Base-by-base conservation (phyloP, 2,329 filamentous ascomycete genomes). In the Cercospora sp. region DNA sequence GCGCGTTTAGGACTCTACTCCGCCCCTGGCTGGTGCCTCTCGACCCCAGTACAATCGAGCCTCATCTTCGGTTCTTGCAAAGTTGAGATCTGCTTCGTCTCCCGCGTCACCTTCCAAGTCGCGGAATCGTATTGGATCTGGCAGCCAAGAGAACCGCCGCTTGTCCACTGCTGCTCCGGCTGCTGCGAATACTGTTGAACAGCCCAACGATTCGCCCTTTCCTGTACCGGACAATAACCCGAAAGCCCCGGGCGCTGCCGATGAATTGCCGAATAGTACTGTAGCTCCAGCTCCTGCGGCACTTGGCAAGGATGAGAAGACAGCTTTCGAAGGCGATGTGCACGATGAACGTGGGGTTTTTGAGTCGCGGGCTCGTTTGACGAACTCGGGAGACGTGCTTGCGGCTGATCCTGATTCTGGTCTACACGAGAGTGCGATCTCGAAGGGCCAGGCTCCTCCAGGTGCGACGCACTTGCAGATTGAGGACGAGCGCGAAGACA, bases 1-100 rank as follows among this genome's bases (percentile, higher is more conserved):
- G 55, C 55, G 55, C 32, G n/a, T 37, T 37, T 59, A 59, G 55
- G 55, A 59, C 32, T 37, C 32, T 59, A 37, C 32, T 37, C 28
- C 55, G 32, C n/a, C 55, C 32, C 55, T 30, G 55, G 55, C 55
- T 55, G 49, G 49, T 55, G 49, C 49, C 37, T 43, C 37, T 34
- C 55, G 55, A 12, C 55, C 55, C 28, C 55, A 34, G 30, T 12
- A n/a, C n/a, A 59, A 28, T 21, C 28, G 55, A 59, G 28, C 55
- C 18, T 65, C 51, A 30, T 30, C 51, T 24, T 65, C 62, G 55
- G 32, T 53, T 28, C 26, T 58, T 18, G 53, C 62, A 28, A 65
- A 65, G 53, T 65, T 65, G n/a, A 58, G 62, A 43, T 59, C 62
- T 59, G 49, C 59, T 34, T 65, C 62, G 18, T 58, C 62, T 9